These are phyloP conservation scores for Teunomyces cretensis DNA, from an alignment of 805 yeast genomes.

Conservation along the genomic window DNA sequence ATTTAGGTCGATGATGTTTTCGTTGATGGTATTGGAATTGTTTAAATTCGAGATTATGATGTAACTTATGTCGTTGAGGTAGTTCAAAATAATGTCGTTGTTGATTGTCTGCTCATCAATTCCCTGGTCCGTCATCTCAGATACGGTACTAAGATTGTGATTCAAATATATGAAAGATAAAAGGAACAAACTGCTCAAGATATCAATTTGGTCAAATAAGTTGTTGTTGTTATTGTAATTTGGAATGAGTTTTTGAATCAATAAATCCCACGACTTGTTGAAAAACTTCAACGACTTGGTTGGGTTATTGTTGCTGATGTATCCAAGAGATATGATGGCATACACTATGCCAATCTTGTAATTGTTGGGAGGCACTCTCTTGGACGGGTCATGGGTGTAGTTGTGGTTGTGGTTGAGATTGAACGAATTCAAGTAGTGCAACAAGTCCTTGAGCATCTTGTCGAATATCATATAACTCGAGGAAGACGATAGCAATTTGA, in stretches of 20 bases:
- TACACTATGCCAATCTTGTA: conserved; percentile 43
- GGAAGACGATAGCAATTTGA: conserved; percentile 16
- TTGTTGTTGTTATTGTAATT: conserved; percentile 29
- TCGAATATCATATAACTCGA: conserved; percentile 17
- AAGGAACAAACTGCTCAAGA: conserved; percentile 47
- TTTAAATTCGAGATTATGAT: conserved; percentile 40
- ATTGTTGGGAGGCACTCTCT: conserved; percentile 20
- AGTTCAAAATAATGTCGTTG: conserved; percentile 48
- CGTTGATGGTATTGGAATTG: conserved; percentile 19
- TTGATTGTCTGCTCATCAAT: conserved; percentile 27
- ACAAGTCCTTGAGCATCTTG: conserved; percentile 19
- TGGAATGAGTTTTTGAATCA: conserved; percentile 34
- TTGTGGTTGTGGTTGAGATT: conserved; percentile 8
- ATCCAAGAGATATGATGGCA: conserved; percentile 47
- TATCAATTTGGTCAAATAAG: conserved; percentile 32
- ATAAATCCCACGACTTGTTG: conserved; percentile 46
- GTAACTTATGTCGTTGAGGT: conserved; percentile 47
- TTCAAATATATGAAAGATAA: conserved; percentile 44
- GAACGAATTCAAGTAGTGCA: conserved; percentile 21
- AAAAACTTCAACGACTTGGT: conserved; percentile 37
- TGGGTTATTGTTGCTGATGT: conserved; percentile 23
- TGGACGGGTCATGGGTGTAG: conserved; percentile 1
- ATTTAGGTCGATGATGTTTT: conserved; percentile 30
- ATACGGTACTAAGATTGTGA: conserved; percentile 29
- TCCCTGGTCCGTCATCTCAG: conserved; percentile 9